Percentiles rank a stretch among this genome's conserved stretches.
These are phyloP conservation scores for Penicillium sclerotigenum DNA, from an alignment of 2,329 filamentous ascomycete genomes.

Conservation along the genomic window DNA sequence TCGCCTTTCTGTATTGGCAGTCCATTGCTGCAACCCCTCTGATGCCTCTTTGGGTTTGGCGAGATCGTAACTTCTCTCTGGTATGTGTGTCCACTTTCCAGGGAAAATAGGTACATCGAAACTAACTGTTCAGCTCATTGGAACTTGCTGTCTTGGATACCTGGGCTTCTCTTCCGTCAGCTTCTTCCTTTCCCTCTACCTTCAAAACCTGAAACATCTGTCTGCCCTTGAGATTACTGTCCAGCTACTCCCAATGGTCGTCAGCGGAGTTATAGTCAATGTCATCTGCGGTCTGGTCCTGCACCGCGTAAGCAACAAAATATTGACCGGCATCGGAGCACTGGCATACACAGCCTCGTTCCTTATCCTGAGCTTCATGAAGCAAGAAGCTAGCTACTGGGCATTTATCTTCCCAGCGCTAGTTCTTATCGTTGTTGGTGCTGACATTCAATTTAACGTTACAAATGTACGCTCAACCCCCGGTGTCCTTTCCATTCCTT, in stretches of 20 bases:
- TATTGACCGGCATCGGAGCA: conserved; percentile 56
- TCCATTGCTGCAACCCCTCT: conserved; percentile 49
- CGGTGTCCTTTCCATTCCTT: background rate
- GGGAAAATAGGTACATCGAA: background rate
- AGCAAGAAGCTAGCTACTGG: conserved; percentile 59
- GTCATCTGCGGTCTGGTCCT: conserved; percentile 60
- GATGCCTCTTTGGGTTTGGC: conserved; percentile 56
- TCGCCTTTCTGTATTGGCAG: conserved; percentile 62
- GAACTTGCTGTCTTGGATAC: conserved; percentile 58
- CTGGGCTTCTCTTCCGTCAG: conserved; percentile 59
- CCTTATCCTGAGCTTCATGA: conserved; percentile 58
- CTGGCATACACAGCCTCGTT: conserved; percentile 44
- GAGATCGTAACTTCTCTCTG: conserved; percentile 62
- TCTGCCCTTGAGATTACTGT: conserved; percentile 59
- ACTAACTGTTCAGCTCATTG: conserved; percentile 47
- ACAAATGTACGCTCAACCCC: conserved; percentile 54
- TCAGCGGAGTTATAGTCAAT: conserved; percentile 63
- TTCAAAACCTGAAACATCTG: conserved; percentile 56
- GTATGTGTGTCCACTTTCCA: conserved; percentile 36
- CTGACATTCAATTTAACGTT: conserved; percentile 69
- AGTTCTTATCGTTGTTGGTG: conserved; percentile 60
- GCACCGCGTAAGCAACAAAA: conserved; percentile 62
- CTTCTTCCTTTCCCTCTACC: conserved; percentile 65
- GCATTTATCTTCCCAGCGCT: conserved; percentile 62
- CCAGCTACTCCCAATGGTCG: conserved; percentile 63